Base-by-base conservation (phyloP, 441 rosid species). In the Brassica balearica region DNA sequence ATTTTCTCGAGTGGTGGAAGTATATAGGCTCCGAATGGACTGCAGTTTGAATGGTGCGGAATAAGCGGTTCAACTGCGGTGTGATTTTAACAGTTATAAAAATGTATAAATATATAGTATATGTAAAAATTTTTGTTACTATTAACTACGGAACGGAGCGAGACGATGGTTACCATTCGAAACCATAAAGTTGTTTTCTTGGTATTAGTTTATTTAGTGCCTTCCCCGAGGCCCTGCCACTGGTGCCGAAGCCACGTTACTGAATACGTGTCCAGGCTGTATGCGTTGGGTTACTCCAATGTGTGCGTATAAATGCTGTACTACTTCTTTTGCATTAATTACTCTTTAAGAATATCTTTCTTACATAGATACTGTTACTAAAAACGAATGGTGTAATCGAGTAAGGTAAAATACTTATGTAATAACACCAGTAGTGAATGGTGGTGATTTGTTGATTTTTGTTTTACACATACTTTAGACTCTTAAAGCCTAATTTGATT, bases 211-310 rank as follows among this genome's bases (percentile, higher is more conserved):
- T 29, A 29, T 29, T 29, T 29, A 5, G 34, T 29, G 72, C 70
- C 9, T 73, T 62, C 6, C 56, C 65, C 82, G 38, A 73, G 71
- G 69, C 71, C 68, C 68, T 65, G 78, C 53, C 70, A 38, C 55
- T 25, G 46, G 53, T 68, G 74, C 48, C 15, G 60, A 60, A 25
- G 41, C 77, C 82, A 73, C 65, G 77, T 78, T 58, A 71, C 76
- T 61, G 36, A 41, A 15, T 6, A 53, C 43, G 48, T 56, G 46
- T 68, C 69, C 80, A 60, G 62, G 25, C 73, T 48, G 53, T 69
- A n/a, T 46, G 38, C 68, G 2, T 68, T 27, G 22, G 48, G 62
- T 60, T 60, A 60, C 61, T 65, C 43, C 25, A 72, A 41, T 61
- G 75, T 61, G 15, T 43, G 68, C 60, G 10, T 38, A 20, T 58